phyloP scores from a whole-genome alignment of 2,329 filamentous ascomycete species.

The Bipolaris oryzae region DNA sequence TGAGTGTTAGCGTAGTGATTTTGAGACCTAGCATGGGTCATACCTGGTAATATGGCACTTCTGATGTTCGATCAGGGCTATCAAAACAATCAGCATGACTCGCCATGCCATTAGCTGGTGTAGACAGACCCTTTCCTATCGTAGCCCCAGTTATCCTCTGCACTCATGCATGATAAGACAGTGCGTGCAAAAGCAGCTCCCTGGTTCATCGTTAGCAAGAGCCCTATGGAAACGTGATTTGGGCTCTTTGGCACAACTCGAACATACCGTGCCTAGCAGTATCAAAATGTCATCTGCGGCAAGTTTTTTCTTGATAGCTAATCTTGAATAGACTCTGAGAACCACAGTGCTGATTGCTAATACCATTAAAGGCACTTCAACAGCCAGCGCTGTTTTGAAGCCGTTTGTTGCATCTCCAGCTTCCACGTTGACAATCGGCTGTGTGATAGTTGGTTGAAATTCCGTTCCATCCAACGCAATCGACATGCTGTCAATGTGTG shows the following conservation, averaged over 20 bases:
- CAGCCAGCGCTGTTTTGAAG: slow-evolving; percentile 25
- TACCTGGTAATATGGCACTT: slow-evolving; percentile 34
- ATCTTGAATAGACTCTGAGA: slow-evolving; percentile 31
- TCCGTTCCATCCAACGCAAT: neutral
- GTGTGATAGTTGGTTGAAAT: slow-evolving; percentile 1
- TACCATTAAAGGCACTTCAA: slow-evolving; percentile 36
- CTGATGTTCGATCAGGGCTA: slow-evolving; percentile 25
- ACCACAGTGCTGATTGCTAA: slow-evolving; percentile 30
- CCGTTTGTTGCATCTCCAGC: slow-evolving; percentile 11
- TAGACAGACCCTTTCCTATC: slow-evolving; percentile 31
- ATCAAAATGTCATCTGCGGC: slow-evolving; percentile 35
- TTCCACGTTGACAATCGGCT: slow-evolving; percentile 7
- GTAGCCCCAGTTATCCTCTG: slow-evolving; percentile 31
- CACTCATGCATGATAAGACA: slow-evolving; percentile 36
- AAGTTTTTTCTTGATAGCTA: slow-evolving; percentile 31
- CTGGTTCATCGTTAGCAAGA: slow-evolving; percentile 17
- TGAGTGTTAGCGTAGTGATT: neutral
- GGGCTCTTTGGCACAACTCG: too few relatives aligned
- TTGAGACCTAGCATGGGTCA: neutral
- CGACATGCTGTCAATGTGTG: slow-evolving; percentile 7
- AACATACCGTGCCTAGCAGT: slow-evolving; percentile 26
- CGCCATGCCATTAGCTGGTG: neutral
- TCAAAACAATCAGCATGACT: neutral
- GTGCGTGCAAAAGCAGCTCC: slow-evolving; percentile 30
- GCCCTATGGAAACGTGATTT: neutral